Conservation (phyloP, 2,329 filamentous ascomycete genomes). For the Cryphonectria parasitica region DNA sequence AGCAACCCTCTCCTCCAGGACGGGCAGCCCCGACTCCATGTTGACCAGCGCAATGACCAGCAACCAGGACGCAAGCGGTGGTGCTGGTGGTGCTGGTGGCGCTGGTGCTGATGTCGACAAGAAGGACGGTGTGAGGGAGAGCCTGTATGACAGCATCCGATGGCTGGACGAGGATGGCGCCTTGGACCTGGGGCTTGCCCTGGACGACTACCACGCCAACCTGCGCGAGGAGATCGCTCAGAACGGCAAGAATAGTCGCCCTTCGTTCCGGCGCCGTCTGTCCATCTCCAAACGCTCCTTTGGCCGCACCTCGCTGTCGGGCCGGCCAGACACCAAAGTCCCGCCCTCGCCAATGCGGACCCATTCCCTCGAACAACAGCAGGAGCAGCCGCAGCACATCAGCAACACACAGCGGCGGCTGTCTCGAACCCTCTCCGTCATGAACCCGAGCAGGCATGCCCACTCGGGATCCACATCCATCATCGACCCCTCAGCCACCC, state of each 20-base stretch:
- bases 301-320: conserved; percentile 54
- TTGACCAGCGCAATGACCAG: conserved; percentile 27
- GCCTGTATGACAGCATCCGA: conserved; percentile 69
- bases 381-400: conserved; percentile 35
- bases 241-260: conserved; percentile 51
- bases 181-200: conserved; percentile 66
- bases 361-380: conserved; percentile 20
- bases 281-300: conserved; percentile 72
- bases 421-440: conserved; percentile 60
- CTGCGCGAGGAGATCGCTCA: conserved; percentile 55
- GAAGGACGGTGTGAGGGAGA: conserved; percentile 47
- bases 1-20: conserved; percentile 37
- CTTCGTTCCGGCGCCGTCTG: conserved; percentile 71
- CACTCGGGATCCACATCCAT: conserved; percentile 50
- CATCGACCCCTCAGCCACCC: conserved; percentile 73
- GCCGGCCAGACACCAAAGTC: conserved; percentile 44
- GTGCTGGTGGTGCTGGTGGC: no score
- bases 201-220: conserved; percentile 73
- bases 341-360: conserved; percentile 37
- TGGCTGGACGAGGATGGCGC: conserved; percentile 77
- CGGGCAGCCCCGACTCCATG: conserved; percentile 38
- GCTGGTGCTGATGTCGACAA: conserved; percentile 2
- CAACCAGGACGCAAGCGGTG: conserved; percentile 20
- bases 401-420: conserved; percentile 47
- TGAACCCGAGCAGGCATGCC: conserved; percentile 50